phyloP scores from a whole-genome alignment of 352 stramenopile genomes.

The Globisporangium uncinulatum region DNA sequence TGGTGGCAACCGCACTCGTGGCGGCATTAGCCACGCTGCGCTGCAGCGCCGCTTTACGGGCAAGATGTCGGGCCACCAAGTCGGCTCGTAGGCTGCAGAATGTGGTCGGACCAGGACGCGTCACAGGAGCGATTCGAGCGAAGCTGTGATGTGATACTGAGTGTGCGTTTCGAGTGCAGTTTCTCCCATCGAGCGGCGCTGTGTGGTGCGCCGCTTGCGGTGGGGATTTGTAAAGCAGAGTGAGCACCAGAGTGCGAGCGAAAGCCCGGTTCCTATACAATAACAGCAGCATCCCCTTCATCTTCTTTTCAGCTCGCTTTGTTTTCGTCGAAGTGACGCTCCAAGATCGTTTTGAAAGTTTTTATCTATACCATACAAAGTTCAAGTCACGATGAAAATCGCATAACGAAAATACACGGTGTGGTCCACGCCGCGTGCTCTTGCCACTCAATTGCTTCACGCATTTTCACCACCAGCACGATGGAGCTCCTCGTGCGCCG shows the following conservation, averaged over 20 bases:
- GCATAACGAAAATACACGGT: neutral
- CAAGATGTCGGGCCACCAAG: conserved; percentile 72
- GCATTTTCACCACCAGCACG: too few relatives aligned
- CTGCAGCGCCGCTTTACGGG: conserved; percentile 76
- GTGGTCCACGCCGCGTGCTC: neutral
- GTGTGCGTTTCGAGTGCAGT: neutral
- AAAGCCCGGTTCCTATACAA: neutral
- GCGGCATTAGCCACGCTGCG: conserved; percentile 66
- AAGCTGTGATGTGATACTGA: neutral
- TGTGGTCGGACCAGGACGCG: conserved; percentile 1
- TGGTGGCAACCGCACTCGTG: conserved; percentile 48
- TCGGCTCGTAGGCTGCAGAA: conserved; percentile 16
- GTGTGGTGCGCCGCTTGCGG: neutral
- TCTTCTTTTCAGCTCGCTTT: neutral
- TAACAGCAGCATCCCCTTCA: neutral
- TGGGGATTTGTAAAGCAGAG: conserved; percentile 1
- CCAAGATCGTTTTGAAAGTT: too few relatives aligned
- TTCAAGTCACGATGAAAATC: neutral
- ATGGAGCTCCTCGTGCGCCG: conserved; percentile 37
- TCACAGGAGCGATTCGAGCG: too few relatives aligned
- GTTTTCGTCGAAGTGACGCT: neutral
- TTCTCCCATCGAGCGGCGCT: neutral
- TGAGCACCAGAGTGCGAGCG: neutral
- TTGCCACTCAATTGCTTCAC: conserved; percentile 14
- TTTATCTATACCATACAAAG: neutral